Evolutionary conservation across 139 green algal species (phyloP).

Genomic region (Haematococcus lacustris): DNA sequence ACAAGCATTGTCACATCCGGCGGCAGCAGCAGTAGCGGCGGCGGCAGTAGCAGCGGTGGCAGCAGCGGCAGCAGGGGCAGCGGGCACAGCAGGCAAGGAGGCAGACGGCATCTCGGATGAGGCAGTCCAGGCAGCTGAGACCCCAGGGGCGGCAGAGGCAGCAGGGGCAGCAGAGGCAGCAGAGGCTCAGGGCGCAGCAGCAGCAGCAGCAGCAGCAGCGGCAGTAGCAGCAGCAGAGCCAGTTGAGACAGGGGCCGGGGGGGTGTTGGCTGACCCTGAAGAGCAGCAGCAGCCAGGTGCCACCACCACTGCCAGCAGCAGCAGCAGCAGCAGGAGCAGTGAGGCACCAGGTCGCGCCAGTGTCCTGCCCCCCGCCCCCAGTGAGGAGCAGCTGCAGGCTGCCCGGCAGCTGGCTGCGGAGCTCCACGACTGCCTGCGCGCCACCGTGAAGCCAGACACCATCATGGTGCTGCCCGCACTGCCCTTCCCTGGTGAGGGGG

Average conservation of each 20-base stretch:
- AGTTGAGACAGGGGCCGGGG: neutral
- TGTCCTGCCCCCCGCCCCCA: constrained; percentile 1
- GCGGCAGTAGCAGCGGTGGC: neutral
- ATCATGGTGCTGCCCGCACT: constrained; percentile 44
- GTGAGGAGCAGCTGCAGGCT: constrained; percentile 9
- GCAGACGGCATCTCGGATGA: neutral
- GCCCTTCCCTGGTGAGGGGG: constrained; percentile 24
- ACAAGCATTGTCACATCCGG: too few relatives aligned
- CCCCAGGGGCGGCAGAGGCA: too few relatives aligned
- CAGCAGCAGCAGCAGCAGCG: constrained; percentile 10
- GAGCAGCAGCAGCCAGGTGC: too few relatives aligned
- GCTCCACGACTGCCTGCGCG: constrained; percentile 31
- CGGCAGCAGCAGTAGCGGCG: too few relatives aligned
- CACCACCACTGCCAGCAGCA: too few relatives aligned
- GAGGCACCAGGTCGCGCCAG: neutral
- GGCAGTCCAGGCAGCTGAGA: neutral
- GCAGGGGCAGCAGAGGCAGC: too few relatives aligned
- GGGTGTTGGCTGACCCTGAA: too few relatives aligned
- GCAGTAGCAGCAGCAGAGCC: constrained; percentile 13
- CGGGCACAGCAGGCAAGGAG: neutral
- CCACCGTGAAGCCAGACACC: constrained; percentile 42
- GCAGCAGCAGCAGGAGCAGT: constrained; percentile 4
- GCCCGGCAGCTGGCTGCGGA: constrained; percentile 16
- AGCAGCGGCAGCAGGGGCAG: neutral
- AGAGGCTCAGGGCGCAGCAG: too few relatives aligned